Evolutionary conservation across 1,284 basidiomycete species (phyloP).

Genomic region (Ustilago esculenta): DNA sequence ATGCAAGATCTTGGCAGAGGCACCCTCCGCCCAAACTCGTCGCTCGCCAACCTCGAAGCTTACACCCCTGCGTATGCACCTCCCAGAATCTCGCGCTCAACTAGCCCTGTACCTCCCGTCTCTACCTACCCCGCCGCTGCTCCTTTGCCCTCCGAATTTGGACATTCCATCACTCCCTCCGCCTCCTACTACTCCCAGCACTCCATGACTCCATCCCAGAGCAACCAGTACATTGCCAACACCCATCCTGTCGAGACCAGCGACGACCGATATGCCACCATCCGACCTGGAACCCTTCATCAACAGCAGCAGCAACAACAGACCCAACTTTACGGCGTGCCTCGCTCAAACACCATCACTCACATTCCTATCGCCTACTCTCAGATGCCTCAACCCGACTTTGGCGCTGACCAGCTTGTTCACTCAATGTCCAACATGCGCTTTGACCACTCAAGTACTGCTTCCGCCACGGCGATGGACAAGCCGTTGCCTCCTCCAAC

Average conservation of each 20-base stretch:
- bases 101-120: conserved; percentile 48
- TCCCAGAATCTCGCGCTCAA: conserved; percentile 42
- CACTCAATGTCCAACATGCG: conserved; percentile 45
- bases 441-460: conserved; percentile 17
- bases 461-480: conserved; percentile 9
- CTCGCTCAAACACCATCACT: conserved; percentile 41
- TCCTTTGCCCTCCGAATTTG: conserved; percentile 25
- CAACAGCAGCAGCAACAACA: conserved; percentile 10
- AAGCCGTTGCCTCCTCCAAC: conserved; percentile 22
- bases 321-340: conserved; percentile 22
- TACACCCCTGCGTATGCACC: conserved; percentile 63
- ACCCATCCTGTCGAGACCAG: conserved; percentile 6
- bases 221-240: conserved; percentile 18
- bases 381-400: conserved; percentile 34
- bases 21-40: conserved; percentile 56
- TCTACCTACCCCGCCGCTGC: conserved; percentile 17
- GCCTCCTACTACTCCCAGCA: conserved; percentile 46
- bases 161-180: conserved; percentile 28
- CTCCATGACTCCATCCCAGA: conserved; percentile 39
- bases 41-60: conserved; percentile 55
- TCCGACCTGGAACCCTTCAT: conserved; percentile 15
- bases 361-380: conserved; percentile 24
- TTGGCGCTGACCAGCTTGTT: conserved; percentile 32
- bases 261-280: conserved; percentile 41
- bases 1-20: conserved; percentile 49